Evolutionary conservation across 352 stramenopile genomes (phyloP), one percentile per base, ranked within the genome.

Genomic region (Poterioochromonas sp.): DNA sequence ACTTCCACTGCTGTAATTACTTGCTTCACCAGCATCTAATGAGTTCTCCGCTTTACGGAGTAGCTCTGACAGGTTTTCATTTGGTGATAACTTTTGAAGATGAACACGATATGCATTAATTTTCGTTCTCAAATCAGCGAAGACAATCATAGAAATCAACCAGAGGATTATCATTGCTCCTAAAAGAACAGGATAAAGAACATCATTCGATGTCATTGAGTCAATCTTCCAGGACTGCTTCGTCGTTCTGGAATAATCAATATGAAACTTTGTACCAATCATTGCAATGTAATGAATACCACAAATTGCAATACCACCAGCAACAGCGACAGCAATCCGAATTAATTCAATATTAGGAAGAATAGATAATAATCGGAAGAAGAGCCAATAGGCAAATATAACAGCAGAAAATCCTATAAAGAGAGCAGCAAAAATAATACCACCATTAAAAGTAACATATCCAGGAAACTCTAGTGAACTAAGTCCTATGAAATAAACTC

Each of bases 261-360:
- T n/a, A n/a, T n/a, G n/a, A 62, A 62, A 69, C 8, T 5, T 22
- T 20, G 60, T 8, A 26, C 20, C 60, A 39, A 12, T 41, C 60
- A 69, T 69, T 22, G 20, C 60, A n/a, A 26, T 69, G 32, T 69
- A 69, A 69, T 69, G 60, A 5, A 69, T 43, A 44, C 60, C 60
- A 69, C 29, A 69, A n/a, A 69, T 26, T 1, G 60, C 60, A 43
- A 39, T 43, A 29, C 2, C 34, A 20, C 39, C 41, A 8, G 41
- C n/a, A 44, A 69, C 3, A 5, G 60, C 32, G 60, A 0, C 26
- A 18, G 35, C 22, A 5, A 69, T 39, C 8, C 60, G 60, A 3
- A 69, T 32, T 43, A 11, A 63, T 26, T 63, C 53, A 32, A 8
- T 63, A 32, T 63, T n/a, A 35, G 8, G 53, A 63, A 32, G 29